Percentiles rank a stretch among this genome's conserved stretches.
Conservation (phyloP, 345 rosid species). For the Bruguiera parviflora region DNA sequence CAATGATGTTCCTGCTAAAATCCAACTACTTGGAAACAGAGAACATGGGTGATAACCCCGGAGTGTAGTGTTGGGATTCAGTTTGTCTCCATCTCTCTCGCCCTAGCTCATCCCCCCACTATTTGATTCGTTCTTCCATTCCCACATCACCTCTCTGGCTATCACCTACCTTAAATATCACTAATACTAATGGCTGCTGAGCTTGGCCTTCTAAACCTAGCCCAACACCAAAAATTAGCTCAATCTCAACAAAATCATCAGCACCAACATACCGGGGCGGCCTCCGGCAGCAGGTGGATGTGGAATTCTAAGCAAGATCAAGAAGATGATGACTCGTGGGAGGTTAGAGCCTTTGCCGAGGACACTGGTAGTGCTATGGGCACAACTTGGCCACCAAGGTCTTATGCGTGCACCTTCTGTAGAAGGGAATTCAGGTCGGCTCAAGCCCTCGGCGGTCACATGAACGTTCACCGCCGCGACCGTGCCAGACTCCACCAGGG, state of each 20-base stretch:
- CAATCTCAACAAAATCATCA: slow-evolving; percentile 26
- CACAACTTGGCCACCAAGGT: slow-evolving; percentile 96
- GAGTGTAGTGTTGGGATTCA: slow-evolving; percentile 25
- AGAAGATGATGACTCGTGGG: slow-evolving; percentile 87
- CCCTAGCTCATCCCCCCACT: slow-evolving; percentile 5
- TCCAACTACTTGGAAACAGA: slow-evolving; percentile 31
- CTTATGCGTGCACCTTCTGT: slow-evolving; percentile 89
- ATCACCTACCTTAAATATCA: slow-evolving; percentile 22
- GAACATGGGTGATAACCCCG: slow-evolving; percentile 30
- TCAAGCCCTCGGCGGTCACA: slow-evolving; percentile 98
- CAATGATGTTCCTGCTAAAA: slow-evolving; percentile 22
- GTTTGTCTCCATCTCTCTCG: slow-evolving; percentile 31
- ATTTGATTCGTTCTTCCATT: slow-evolving; percentile 34
- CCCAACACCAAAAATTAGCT: slow-evolving; percentile 29
- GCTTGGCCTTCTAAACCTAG: slow-evolving; percentile 41
- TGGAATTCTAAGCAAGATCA: slow-evolving; percentile 62
- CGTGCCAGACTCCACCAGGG: slow-evolving; percentile 72
- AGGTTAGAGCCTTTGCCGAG: slow-evolving; percentile 84
- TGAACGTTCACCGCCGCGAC: slow-evolving; percentile 98
- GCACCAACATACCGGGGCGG: slow-evolving; percentile 3
- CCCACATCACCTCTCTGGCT: slow-evolving; percentile 24
- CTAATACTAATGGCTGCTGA: slow-evolving; percentile 40
- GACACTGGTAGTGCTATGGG: slow-evolving; percentile 72
- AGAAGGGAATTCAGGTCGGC: slow-evolving; percentile 92
- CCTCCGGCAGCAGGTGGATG: slow-evolving; percentile 30